Base-by-base conservation (phyloP, 2,329 filamentous ascomycete species). In the Sclerotinia sclerotiorum region DNA sequence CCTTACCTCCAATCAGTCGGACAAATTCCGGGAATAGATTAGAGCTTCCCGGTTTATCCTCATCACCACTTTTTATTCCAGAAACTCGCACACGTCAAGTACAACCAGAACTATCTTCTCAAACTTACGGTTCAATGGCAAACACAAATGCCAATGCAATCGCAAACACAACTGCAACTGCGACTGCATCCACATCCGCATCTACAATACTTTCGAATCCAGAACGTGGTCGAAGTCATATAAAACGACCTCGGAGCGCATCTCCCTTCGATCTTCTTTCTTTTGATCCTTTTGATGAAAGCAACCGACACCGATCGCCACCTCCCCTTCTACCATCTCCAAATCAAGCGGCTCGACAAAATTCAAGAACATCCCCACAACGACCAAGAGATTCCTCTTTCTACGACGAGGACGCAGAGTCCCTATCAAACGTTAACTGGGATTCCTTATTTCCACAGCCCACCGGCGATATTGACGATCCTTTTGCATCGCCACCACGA, bases 1-100 rank as follows among this genome's bases (percentile, higher is more conserved):
- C 35, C 24, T 32, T 67, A 62, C 65, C 65, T 39, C 65, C 65
- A n/a, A 62, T 67, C 10, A 62, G 39, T 55, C n/a, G 17, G 8
- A 2, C 55, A 39, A 61, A 39, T 52, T 35, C 19, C 7, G 42
- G 44, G 11, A 39, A 39, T 39, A 42, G 46, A 27, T 54, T 55
- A 17, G 65, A 52, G 27, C 56, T 49, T n/a, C 65, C 65, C 6
- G 35, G 32, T 21, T 24, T 62, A 42, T 61, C 46, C 24, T 62
- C 56, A 11, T 39, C 65, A 29, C 58, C 65, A 32, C 55, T 67
- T 15, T 67, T 67, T 24, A 35, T 62, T n/a, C 57, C 55, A 32
- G 65, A 55, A n/a, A 24, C 55, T n/a, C 65, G 32, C 17, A 21
- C 24, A 27, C 55, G 24, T 8, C 54, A 52, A 61, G 24, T 35